phyloP scores from a whole-genome alignment of 2,329 filamentous ascomycete genomes.

The Fusarium fujikuroi region DNA sequence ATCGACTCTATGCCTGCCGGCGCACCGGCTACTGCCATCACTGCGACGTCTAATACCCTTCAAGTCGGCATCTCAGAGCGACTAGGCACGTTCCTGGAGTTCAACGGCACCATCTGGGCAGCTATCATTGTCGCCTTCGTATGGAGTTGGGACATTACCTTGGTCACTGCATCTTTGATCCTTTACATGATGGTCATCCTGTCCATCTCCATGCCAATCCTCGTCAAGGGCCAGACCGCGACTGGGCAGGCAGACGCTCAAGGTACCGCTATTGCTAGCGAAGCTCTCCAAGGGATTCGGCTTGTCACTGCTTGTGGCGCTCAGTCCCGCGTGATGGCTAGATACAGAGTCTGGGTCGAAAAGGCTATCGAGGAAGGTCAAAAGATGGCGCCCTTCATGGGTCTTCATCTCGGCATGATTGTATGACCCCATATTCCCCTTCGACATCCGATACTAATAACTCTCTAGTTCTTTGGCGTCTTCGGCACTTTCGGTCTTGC shows the following conservation, averaged over 20 bases:
- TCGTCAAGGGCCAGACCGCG: slow-evolving; percentile 34
- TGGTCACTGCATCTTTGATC: slow-evolving; percentile 61
- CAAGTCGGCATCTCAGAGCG: slow-evolving; percentile 66
- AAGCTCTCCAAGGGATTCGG: slow-evolving; percentile 54
- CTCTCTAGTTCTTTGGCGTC: slow-evolving; percentile 45
- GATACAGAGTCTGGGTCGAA: slow-evolving; percentile 52
- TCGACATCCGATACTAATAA: neutral
- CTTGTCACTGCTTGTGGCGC: slow-evolving; percentile 59
- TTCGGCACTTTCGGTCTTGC: slow-evolving; percentile 53
- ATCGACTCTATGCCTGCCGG: slow-evolving; percentile 63
- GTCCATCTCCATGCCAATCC: slow-evolving; percentile 40
- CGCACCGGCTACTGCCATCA: slow-evolving; percentile 63
- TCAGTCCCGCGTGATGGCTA: slow-evolving; percentile 49
- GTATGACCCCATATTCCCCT: slow-evolving; percentile 1
- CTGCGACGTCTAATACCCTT: slow-evolving; percentile 62
- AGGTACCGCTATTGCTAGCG: slow-evolving; percentile 56
- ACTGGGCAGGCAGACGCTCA: slow-evolving; percentile 45
- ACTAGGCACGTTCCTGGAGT: slow-evolving; percentile 57
- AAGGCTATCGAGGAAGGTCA: slow-evolving; percentile 50
- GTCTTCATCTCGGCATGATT: slow-evolving; percentile 27
- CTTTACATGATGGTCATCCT: slow-evolving; percentile 53
- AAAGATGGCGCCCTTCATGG: slow-evolving; percentile 44
- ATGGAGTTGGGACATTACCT: slow-evolving; percentile 63
- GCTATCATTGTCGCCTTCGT: slow-evolving; percentile 62
- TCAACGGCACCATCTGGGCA: slow-evolving; percentile 17